Evolutionary conservation across 2,329 filamentous ascomycete genomes (phyloP).

Genomic region (Cercospora sojina): DNA sequence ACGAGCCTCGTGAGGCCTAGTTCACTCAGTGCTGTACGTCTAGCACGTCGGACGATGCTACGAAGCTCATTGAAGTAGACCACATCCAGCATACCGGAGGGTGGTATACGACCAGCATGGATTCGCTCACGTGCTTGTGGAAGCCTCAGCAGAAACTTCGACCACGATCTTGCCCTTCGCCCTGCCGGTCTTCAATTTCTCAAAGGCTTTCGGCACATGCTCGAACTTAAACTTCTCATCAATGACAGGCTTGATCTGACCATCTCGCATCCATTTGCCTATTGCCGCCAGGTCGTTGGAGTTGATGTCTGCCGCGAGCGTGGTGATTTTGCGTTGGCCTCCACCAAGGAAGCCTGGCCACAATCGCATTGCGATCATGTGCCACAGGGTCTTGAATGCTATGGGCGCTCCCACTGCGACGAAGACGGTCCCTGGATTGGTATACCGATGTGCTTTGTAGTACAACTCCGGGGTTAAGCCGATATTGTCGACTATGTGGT

Average conservation of each 20-base stretch:
- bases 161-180: constrained; percentile 61
- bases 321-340: constrained; percentile 46
- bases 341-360: constrained; percentile 53
- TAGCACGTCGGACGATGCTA: background rate
- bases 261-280: constrained; percentile 56
- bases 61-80: background rate
- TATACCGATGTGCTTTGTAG: constrained; percentile 52
- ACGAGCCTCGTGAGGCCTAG: too few species aligned
- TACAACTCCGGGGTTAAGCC: constrained; percentile 54
- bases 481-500: constrained; percentile 60
- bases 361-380: constrained; percentile 38
- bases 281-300: constrained; percentile 51
- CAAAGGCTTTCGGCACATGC: constrained; percentile 57
- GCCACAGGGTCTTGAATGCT: constrained; percentile 10
- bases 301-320: constrained; percentile 41
- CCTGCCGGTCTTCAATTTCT: constrained; percentile 57
- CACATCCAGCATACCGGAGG: background rate
- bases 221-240: constrained; percentile 58
- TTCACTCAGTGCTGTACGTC: background rate
- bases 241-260: constrained; percentile 57
- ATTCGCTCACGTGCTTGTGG: background rate
- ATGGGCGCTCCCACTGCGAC: constrained; percentile 31
- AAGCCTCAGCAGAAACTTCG: constrained; percentile 17
- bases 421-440: constrained; percentile 52
- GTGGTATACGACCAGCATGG: background rate